Evolutionary conservation across 2,329 filamentous ascomycete species (phyloP), one percentile per base, ranked within the genome.

Genomic region (Ceratocystis diversiconidia): DNA sequence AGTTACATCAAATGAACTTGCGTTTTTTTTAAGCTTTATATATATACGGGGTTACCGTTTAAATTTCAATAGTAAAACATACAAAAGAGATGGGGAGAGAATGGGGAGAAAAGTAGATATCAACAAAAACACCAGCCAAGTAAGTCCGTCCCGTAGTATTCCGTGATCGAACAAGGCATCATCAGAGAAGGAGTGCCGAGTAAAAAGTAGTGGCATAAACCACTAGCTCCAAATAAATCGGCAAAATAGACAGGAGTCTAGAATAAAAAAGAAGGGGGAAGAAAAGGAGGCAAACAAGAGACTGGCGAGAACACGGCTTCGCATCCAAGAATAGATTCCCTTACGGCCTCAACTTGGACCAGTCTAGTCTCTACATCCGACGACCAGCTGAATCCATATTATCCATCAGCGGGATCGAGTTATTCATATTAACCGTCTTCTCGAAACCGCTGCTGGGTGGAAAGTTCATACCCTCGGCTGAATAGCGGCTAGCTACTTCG

Each of bases 401-500:
- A 67, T 79, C 77, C 70, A 79, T 77, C 67, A 80, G 71, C 1
- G 78, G 78, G 50, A 59, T 59, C 55, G 55, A 59, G 55, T 59
- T 59, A 28, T 59, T 59, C 55, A 79, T 79, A 71, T 74, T 77
- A 71, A 79, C 77, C 15, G 32, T 25, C 73, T 80, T 80, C 71
- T 81, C 78, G 61, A 77, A 73, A 10, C 46, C 62, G 28, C 46
- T 41, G 8, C 25, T 36, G 3, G 75, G 74, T 44, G 78, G 75
- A 67, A 77, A 77, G 1, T 74, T 73, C 17, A 71, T 69, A 19
- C 73, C 73, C 22, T 77, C 76, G 36, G 71, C 73, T 4, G 77
- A 79, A 69, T 77, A 80, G 44, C 78, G 74, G 68, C 75, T 79
- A 6, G 71, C 75, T 5, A 72, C 73, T 64, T 80, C 78, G 68